Evolutionary conservation across 2,329 filamentous ascomycete genomes (phyloP).

Genomic region (Aspergillus sp.): DNA sequence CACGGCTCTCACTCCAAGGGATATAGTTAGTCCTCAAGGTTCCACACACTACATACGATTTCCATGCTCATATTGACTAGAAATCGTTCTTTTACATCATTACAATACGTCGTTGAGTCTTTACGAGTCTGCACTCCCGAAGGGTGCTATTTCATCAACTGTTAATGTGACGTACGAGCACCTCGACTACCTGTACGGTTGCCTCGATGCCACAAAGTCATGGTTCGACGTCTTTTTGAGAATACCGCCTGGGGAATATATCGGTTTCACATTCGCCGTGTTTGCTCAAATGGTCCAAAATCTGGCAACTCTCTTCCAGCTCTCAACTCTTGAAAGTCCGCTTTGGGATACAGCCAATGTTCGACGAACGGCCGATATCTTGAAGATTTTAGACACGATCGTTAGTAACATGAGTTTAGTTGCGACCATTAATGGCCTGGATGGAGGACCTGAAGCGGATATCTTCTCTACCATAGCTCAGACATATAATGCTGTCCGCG

Average conservation of each 20-base stretch:
- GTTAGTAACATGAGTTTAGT: constrained; percentile 9
- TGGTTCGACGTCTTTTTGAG: constrained; percentile 14
- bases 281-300: constrained; percentile 15
- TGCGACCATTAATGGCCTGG: not conserved
- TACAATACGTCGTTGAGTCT: constrained; percentile 10
- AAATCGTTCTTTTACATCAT: constrained; percentile 11
- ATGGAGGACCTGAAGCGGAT: constrained; percentile 7
- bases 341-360: constrained; percentile 10
- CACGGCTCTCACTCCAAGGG: not conserved
- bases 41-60: not conserved
- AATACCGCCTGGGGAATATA: constrained; percentile 8
- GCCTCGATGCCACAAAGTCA: constrained; percentile 15
- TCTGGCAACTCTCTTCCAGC: constrained; percentile 10
- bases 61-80: not conserved
- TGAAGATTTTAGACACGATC: constrained; percentile 3
- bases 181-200: constrained; percentile 9
- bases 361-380: constrained; percentile 8
- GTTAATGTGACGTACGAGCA: constrained; percentile 1
- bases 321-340: constrained; percentile 9
- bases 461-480: constrained; percentile 9
- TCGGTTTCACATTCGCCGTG: constrained; percentile 4
- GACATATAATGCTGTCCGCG: constrained; percentile 9
- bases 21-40: not conserved
- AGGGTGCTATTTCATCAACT: not conserved
- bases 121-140: constrained; percentile 8